Base-by-base conservation (phyloP, 257 asterid genomes). In the Lithospermum erythrorhizon region DNA sequence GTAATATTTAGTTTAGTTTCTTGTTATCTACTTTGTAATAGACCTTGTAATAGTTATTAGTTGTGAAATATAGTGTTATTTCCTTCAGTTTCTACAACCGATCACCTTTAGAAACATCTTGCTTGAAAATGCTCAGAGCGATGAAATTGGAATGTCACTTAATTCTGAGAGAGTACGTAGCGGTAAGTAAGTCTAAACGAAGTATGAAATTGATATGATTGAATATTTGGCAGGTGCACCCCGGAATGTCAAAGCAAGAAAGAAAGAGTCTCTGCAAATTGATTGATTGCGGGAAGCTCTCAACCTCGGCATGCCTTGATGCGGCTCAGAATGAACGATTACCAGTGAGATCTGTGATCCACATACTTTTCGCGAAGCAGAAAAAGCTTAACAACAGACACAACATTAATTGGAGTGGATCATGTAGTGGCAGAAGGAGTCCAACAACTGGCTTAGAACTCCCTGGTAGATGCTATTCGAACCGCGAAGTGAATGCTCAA, bases 271-370 rank as follows among this genome's bases (percentile, higher is more conserved):
- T 87, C 0, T 85, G 96, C 53, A 68, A 65, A 53, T 45, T 87
- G 19, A 87, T 87, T 15, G 87, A 83, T 27, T 67, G 68, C 66
- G 56, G 75, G 61, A 87, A 87, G 49, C 86, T 87, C 0, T 81
- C 96, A 0, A 68, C 78, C 4, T 94, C 85, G 71, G 96, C 96
- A 15, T 81, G 89, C 3, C 30, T 81, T 0, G 91, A 87, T 17
- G 96, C 96, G 3, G 82, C 91, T 1, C 83, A 78, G 23, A 87
- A 87, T 61, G 89, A 87, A 61, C 74, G 96, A 55, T 67, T 87
- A 8, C 91, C 96, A 0, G 91, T 85, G 16, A 83, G 96, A 61
- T 73, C 84, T 22, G 87, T 81, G 18, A 76, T 87, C 72, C 94
- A 87, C 45, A 78, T 87, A 0, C 75, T 87, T 14, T 78, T 79